Evolutionary conservation across 2,329 filamentous ascomycete genomes (phyloP).

Genomic region (Xylaria sp.): DNA sequence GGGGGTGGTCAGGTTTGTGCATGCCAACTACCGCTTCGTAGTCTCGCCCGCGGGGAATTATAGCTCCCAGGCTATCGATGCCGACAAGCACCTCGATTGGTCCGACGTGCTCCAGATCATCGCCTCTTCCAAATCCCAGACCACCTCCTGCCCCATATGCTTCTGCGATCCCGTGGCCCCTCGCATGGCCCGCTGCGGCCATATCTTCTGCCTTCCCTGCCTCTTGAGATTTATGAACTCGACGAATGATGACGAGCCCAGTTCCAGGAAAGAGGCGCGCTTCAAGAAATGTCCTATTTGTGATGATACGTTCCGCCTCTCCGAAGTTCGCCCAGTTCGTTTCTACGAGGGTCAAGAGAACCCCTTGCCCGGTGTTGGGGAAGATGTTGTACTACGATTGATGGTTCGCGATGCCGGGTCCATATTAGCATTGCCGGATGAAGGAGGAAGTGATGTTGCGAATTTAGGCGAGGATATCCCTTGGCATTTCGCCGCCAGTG

Average conservation of each 20-base stretch:
- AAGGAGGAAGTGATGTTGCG: conserved; percentile 76
- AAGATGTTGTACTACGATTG: conserved; percentile 88
- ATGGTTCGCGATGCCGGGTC: conserved; percentile 83
- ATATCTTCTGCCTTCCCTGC: conserved; percentile 96
- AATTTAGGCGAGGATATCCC: conserved; percentile 80
- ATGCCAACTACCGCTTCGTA: conserved; percentile 97
- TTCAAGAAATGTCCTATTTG: conserved; percentile 98
- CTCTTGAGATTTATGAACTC: conserved; percentile 96
- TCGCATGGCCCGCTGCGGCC: conserved; percentile 95
- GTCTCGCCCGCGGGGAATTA: conserved; percentile 87
- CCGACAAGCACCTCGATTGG: conserved; percentile 93
- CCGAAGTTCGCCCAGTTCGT: conserved; percentile 86
- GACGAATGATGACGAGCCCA: conserved; percentile 73
- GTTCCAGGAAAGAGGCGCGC: conserved; percentile 74
- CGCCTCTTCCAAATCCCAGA: conserved; percentile 88
- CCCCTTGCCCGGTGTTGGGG: conserved; percentile 80
- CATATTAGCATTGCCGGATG: conserved; percentile 86
- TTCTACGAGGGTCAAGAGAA: conserved; percentile 93
- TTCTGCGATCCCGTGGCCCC: conserved; percentile 92
- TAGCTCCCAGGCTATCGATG: conserved; percentile 80
- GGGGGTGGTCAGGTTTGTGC: conserved; percentile 72
- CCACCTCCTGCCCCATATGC: conserved; percentile 92
- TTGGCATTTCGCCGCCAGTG: conserved; percentile 94
- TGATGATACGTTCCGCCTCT: conserved; percentile 91
- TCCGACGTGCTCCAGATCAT: conserved; percentile 89